Percentiles rank a stretch among this genome's conserved stretches.
Conservation (phyloP, 805 yeast genomes). For the Ogataea pignaliae region DNA sequence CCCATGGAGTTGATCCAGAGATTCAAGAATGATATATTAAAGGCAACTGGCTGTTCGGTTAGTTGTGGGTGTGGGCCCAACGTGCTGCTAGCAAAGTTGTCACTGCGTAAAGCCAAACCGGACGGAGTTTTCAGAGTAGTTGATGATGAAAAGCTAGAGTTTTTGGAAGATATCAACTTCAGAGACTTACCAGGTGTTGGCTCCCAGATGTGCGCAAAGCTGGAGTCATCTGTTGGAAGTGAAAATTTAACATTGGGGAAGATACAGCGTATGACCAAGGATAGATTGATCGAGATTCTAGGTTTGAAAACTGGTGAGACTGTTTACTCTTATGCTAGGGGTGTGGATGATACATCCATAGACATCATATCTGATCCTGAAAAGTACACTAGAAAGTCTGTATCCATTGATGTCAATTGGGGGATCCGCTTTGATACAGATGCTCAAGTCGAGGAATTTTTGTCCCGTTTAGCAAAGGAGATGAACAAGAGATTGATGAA, state of each 20-base stretch:
- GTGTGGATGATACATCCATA: constrained; percentile 61
- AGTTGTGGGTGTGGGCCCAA: constrained; percentile 79
- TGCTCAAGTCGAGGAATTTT: constrained; percentile 60
- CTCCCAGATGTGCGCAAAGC: constrained; percentile 40
- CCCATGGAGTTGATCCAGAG: constrained; percentile 28
- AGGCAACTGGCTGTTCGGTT: constrained; percentile 55
- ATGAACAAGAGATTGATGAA: constrained; percentile 47
- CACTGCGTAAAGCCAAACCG: constrained; percentile 76
- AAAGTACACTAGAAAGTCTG: constrained; percentile 60
- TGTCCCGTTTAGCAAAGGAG: constrained; percentile 55
- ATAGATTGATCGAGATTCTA: constrained; percentile 39
- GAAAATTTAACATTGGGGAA: constrained; percentile 34
- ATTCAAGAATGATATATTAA: constrained; percentile 39
- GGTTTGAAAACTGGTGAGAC: constrained; percentile 73
- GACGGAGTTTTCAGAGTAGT: constrained; percentile 49
- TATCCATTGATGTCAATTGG: constrained; percentile 88
- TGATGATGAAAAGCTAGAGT: constrained; percentile 23
- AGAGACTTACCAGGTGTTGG: constrained; percentile 65
- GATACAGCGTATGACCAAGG: constrained; percentile 31
- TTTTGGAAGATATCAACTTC: constrained; percentile 35
- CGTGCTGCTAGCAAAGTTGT: constrained; percentile 72
- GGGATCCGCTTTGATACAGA: constrained; percentile 72
- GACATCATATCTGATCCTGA: constrained; percentile 46
- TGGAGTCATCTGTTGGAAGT: constrained; percentile 32
- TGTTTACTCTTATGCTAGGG: constrained; percentile 55